Evolutionary conservation across 2,329 filamentous ascomycete genomes (phyloP), one percentile per base, ranked within the genome.

Genomic region (Parastagonospora nodorum): DNA sequence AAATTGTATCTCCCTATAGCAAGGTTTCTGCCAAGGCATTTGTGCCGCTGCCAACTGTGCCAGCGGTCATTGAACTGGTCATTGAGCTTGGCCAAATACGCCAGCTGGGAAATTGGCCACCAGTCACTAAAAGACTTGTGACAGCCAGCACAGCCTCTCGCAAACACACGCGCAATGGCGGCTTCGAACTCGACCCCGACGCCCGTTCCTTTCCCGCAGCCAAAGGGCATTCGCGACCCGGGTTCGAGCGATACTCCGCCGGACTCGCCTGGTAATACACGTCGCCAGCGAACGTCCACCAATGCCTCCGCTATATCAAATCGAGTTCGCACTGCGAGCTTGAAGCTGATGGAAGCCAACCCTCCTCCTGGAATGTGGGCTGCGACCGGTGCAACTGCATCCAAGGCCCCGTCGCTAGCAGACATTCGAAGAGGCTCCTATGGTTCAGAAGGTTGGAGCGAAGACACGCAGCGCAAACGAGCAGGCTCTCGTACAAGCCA

Each of bases 311-410:
- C 58, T 31, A 55, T 60, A 2, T 71, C 71, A 10, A 66, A 47
- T 44, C 66, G 66, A 14, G 56, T 75, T 28, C 69, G 72, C 7
- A 58, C 67, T 15, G 73, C 69, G 4, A 74, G 71, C 33, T 60
- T 73, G 45, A 74, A 68, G 53, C 51, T 72, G 29, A 73, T 75
- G 58, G 71, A 75, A 19, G 64, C 72, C 6, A 59, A 71, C 39
- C 66, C 71, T 7, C 75, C 75, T 3, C 67, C 70, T 0, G 74
- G 76, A 35, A 75, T 77, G 68, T 76, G 73, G 75, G 75, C 77
- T n/a, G 77, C 77, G 0, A 75, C 75, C 2, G 77, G 75, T 10
- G 66, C 60, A 7, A 68, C 68, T 5, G 75, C 69, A 11, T 68
- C 75, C 8, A 74, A 68, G 53, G 75, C 77, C 11, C 77, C 77